Percentiles rank a stretch among this genome's conserved stretches.
phyloP scores from a whole-genome alignment of 2,329 filamentous ascomycete species.

The Tympanopsis confertula region DNA sequence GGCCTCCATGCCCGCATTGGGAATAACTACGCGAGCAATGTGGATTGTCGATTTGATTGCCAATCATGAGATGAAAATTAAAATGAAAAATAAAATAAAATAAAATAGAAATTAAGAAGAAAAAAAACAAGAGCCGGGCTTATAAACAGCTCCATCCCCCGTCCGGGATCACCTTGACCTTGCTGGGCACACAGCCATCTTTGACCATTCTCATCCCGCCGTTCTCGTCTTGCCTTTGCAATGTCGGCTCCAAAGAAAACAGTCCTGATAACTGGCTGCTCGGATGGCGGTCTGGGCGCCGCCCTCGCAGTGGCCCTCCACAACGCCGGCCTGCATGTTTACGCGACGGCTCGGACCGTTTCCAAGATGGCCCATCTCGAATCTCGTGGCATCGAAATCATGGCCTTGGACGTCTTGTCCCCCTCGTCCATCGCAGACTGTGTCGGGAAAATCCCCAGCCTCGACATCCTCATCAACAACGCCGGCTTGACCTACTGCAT shows the following conservation, averaged over 20 bases:
- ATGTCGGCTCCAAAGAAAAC: too few relatives aligned
- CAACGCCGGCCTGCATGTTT: constrained; percentile 21
- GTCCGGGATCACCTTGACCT: too few relatives aligned
- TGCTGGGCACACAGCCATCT: too few relatives aligned
- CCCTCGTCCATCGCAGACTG: constrained; percentile 13
- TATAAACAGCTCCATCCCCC: too few relatives aligned
- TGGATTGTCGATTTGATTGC: too few relatives aligned
- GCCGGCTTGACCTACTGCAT: constrained; percentile 19
- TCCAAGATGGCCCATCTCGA: constrained; percentile 15
- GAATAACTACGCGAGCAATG: too few relatives aligned
- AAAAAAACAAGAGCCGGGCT: too few relatives aligned
- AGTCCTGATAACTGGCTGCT: constrained; percentile 12
- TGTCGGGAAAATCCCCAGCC: constrained; percentile 6
- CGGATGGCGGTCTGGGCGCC: constrained; percentile 23
- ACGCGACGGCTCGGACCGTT: constrained; percentile 24
- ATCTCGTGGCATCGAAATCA: constrained; percentile 11
- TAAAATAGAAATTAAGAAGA: too few relatives aligned
- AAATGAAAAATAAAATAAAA: too few relatives aligned
- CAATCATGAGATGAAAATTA: too few relatives aligned
- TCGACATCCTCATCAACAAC: constrained; percentile 30
- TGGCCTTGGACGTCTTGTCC: constrained; percentile 17
- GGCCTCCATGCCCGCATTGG: too few relatives aligned
- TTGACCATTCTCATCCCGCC: too few relatives aligned
- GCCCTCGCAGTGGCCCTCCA: constrained; percentile 24
- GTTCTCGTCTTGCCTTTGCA: constrained; percentile 1